These are phyloP conservation scores for Physaria fendleri DNA, from an alignment of 345 rosid species.

Conservation along the genomic window DNA sequence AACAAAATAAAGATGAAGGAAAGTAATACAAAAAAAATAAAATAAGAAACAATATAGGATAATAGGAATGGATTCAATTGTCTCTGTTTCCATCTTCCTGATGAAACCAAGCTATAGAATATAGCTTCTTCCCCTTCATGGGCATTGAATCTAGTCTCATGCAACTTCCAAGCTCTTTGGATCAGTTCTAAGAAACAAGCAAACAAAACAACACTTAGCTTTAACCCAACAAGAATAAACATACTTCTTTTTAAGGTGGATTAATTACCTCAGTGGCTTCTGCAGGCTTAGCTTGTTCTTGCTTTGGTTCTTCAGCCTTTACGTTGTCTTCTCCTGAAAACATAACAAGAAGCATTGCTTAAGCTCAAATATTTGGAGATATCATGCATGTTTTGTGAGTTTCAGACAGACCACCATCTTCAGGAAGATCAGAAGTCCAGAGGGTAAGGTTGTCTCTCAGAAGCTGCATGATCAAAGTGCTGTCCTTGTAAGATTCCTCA, in stretches of 20 bases:
- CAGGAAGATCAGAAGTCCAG: constrained; percentile 99
- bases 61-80: constrained; percentile 7
- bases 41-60: constrained; percentile 1
- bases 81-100: constrained; percentile 20
- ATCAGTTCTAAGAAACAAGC: constrained; percentile 23
- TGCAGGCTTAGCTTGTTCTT: constrained; percentile 40
- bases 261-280: constrained; percentile 53
- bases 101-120: constrained; percentile 19
- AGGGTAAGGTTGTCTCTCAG: constrained; percentile 97
- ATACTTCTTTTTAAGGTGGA: not conserved
- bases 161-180: constrained; percentile 19
- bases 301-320: constrained; percentile 69
- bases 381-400: not conserved
- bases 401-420: constrained; percentile 73
- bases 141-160: constrained; percentile 16
- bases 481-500: constrained; percentile 97
- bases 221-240: not conserved
- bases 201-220: not conserved
- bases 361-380: not conserved
- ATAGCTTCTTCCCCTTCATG: constrained; percentile 10
- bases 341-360: not conserved
- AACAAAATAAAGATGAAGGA: constrained; percentile 1
- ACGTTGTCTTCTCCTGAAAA: constrained; percentile 20
- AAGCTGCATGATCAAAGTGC: constrained; percentile 98
- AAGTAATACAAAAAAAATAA: not conserved